Conservation (phyloP, 192 early-diverging fungal species). For the Hyaloraphidium curvatum region DNA sequence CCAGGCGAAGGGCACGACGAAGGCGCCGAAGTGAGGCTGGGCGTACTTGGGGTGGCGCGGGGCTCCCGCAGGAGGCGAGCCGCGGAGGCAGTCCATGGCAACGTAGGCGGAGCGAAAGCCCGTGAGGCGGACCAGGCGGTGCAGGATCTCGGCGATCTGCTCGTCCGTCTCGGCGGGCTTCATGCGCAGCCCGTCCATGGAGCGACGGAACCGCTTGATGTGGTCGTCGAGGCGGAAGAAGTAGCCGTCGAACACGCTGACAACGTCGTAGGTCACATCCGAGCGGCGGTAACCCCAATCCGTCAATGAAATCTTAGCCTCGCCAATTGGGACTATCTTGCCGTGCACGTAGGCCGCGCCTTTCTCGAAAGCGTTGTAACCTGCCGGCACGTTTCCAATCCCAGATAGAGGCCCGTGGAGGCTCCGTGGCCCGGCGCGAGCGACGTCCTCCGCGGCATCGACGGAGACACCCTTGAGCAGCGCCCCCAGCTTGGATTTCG, state of each 20-base stretch:
- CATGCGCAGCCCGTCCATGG: background rate
- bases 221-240: background rate
- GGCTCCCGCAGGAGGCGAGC: background rate
- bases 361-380: background rate
- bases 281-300: background rate
- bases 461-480: too few species aligned
- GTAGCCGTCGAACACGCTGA: background rate
- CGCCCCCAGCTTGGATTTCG: too few species aligned
- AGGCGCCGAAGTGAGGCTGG: background rate
- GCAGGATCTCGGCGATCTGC: background rate
- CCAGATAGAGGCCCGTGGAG: too few species aligned
- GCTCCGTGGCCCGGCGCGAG: too few species aligned
- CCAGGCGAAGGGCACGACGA: background rate
- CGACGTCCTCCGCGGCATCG: too few species aligned
- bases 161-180: background rate
- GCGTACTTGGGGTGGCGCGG: background rate
- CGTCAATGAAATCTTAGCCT: background rate
- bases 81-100: background rate
- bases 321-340: background rate
- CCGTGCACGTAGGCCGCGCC: background rate
- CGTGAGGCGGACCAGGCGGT: background rate
- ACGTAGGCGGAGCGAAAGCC: background rate
- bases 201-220: background rate
- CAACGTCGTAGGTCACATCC: constrained; percentile 1
- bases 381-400: too few species aligned